A percentile compares a stretch with the other conserved stretches of the same genome.
phyloP scores from a whole-genome alignment of 2,329 filamentous ascomycete species.

The Colletotrichum aenigma region DNA sequence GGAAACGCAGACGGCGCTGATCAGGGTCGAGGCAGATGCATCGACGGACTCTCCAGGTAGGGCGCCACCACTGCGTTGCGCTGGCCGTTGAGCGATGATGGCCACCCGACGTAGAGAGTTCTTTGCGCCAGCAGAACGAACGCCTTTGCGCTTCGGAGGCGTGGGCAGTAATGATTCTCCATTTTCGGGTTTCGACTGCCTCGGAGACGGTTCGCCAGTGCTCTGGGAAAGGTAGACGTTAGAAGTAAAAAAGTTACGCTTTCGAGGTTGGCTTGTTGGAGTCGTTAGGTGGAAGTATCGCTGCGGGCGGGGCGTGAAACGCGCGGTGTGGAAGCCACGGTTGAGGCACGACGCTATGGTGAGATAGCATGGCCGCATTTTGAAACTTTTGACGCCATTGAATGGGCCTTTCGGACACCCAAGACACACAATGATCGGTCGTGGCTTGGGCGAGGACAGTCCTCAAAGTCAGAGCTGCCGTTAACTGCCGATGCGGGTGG shows the following conservation, averaged over 20 bases:
- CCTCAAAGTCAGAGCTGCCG: background rate
- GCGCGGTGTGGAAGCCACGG: constrained; percentile 10
- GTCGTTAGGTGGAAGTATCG: constrained; percentile 53
- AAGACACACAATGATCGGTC: background rate
- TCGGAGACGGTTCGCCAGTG: constrained; percentile 31
- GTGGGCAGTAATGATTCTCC: background rate
- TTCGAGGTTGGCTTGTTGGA: constrained; percentile 50
- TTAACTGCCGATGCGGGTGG: background rate
- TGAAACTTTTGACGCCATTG: constrained; percentile 4
- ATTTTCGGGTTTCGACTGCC: background rate
- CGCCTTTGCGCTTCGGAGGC: constrained; percentile 49
- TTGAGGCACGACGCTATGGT: constrained; percentile 13
- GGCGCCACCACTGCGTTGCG: constrained; percentile 43
- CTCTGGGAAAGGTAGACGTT: constrained; percentile 58
- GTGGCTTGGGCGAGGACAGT: background rate
- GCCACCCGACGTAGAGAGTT: constrained; percentile 85
- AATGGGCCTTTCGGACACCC: background rate
- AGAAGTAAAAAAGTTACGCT: constrained; percentile 70
- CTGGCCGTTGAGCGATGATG: constrained; percentile 77
- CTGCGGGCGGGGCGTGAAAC: constrained; percentile 18
- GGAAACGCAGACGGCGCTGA: constrained; percentile 66
- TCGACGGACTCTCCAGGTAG: constrained; percentile 33
- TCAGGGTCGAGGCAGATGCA: constrained; percentile 45
- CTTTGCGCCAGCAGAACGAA: constrained; percentile 56
- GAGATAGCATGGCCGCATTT: constrained; percentile 12